Base-by-base conservation (phyloP, 768 basidiomycete genomes). In the Hortiboletus flavorubellus region DNA sequence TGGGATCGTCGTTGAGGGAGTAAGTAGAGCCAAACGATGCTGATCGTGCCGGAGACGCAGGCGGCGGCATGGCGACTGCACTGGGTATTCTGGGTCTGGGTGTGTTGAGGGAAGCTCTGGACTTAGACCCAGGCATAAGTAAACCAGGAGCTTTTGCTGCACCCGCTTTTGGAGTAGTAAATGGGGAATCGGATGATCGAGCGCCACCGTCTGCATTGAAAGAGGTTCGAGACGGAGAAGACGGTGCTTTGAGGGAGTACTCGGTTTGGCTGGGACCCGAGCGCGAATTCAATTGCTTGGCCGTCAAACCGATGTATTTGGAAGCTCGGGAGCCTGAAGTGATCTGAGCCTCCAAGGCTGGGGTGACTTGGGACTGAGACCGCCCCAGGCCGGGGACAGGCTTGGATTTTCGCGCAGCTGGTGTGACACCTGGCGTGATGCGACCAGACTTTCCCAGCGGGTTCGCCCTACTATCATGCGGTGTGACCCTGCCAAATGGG, bases 271-370 rank as follows among this genome's bases (percentile, higher is more conserved):
- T 44, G 18, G 64, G 48, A 31, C 54, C 52, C 12, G 64, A 14
- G 48, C 80, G 80, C 23, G 76, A 80, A 65, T 70, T 83, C 55
- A 95, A 79, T 61, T 93, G 89, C 65, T 87, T 83, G 1, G 92
- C 92, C 1, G 91, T 94, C 81, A 93, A 83, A 15, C 85, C 83
- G 33, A 87, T 76, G 67, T 93, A 94, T 68, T 87, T 89, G 41
- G 89, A 87, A 10, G 93, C 92, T 43, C 93, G 78, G 3, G 91
- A 91, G 4, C 92, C 92, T 7, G 84, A 85, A 4, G 92, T 91
- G 54, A 94, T 85, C 55, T 74, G 75, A 31, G 68, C 58, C 50
- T 75, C 72, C 33, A 68, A 60, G 7, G 56, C 44, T 42, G 69
- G 64, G 37, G 33, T 55, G 49, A 11, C 55, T 61, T 39, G 58